A percentile compares a stretch with the other conserved stretches of the same genome.
phyloP scores from a whole-genome alignment of 495 filamentous ascomycete species.

The Clohesyomyces aquaticus region DNA sequence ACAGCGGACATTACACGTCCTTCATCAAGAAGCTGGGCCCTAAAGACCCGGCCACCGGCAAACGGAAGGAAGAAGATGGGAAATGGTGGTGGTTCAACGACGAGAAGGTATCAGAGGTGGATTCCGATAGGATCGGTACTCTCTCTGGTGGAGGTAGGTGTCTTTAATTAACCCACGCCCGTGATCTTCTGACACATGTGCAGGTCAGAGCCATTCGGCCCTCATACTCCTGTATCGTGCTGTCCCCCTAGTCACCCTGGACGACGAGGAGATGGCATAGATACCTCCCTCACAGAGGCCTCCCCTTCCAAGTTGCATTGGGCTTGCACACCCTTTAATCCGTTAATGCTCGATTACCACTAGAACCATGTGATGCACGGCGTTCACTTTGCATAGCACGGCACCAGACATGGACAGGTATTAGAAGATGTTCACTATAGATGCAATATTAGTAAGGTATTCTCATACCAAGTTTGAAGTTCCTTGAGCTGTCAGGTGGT shows the following conservation, averaged over 20 bases:
- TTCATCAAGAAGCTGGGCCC: slow-evolving; percentile 89
- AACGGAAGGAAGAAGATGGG: slow-evolving; percentile 76
- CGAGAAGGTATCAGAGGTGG: slow-evolving; percentile 93
- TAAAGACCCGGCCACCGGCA: slow-evolving; percentile 67
- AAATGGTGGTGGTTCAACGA: slow-evolving; percentile 99
- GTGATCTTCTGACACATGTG: slow-evolving; percentile 18
- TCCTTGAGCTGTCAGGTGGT: not conserved
- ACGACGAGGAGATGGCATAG: slow-evolving; percentile 48
- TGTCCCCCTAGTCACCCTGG: slow-evolving; percentile 63
- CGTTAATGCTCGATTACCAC: slow-evolving; percentile 4
- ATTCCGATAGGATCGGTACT: slow-evolving; percentile 85
- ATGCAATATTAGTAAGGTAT: not conserved
- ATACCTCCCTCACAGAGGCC: not conserved
- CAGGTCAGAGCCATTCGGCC: slow-evolving; percentile 89
- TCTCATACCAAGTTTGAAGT: slow-evolving; percentile 1
- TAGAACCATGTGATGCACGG: slow-evolving; percentile 16
- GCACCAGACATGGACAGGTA: slow-evolving; percentile 9
- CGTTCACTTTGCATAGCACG: slow-evolving; percentile 33
- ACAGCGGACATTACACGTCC: slow-evolving; percentile 96
- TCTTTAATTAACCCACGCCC: not conserved
- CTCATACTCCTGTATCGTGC: slow-evolving; percentile 91
- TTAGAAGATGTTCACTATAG: slow-evolving; percentile 25
- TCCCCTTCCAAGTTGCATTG: no score
- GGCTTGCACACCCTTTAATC: slow-evolving; percentile 11
- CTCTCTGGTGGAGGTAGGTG: slow-evolving; percentile 83